These are phyloP conservation scores for Cairneyella variabilis DNA, from an alignment of 495 filamentous ascomycete species.

Conservation along the genomic window DNA sequence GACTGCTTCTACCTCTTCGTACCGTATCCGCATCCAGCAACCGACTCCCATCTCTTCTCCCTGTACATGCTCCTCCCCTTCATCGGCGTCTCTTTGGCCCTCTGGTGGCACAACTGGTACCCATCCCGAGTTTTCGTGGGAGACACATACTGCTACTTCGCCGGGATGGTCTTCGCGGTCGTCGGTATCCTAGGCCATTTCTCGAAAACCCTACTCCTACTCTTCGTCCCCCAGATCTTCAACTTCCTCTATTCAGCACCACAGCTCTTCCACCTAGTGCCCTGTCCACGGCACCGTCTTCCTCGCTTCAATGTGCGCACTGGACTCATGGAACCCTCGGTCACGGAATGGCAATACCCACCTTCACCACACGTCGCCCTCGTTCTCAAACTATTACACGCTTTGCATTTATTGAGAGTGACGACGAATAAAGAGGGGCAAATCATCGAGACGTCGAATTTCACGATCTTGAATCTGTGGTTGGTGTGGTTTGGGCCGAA, in stretches of 20 bases:
- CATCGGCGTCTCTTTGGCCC: slow-evolving; percentile 82
- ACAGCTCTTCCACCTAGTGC: slow-evolving; percentile 83
- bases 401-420: slow-evolving; percentile 60
- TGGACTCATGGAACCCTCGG: slow-evolving; percentile 77
- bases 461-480: slow-evolving; percentile 94
- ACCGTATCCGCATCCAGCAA: slow-evolving; percentile 85
- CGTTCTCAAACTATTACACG: slow-evolving; percentile 59
- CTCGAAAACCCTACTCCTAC: slow-evolving; percentile 88
- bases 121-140: slow-evolving; percentile 93
- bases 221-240: slow-evolving; percentile 92
- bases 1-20: slow-evolving; percentile 76
- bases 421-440: slow-evolving; percentile 58
- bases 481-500: slow-evolving; percentile 92
- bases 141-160: slow-evolving; percentile 99
- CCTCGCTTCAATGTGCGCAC: slow-evolving; percentile 82
- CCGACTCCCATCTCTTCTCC: slow-evolving; percentile 92
- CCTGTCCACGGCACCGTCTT: slow-evolving; percentile 87
- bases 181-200: slow-evolving; percentile 97
- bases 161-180: slow-evolving; percentile 97
- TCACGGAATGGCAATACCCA: slow-evolving; percentile 74
- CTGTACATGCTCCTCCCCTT: slow-evolving; percentile 93
- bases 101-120: slow-evolving; percentile 93
- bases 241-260: slow-evolving; percentile 93
- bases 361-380: slow-evolving; percentile 58
- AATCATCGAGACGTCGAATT: slow-evolving; percentile 80